phyloP scores from a whole-genome alignment of 129 eudicot genomes.

The carrot (Daucus carota) region DNA sequence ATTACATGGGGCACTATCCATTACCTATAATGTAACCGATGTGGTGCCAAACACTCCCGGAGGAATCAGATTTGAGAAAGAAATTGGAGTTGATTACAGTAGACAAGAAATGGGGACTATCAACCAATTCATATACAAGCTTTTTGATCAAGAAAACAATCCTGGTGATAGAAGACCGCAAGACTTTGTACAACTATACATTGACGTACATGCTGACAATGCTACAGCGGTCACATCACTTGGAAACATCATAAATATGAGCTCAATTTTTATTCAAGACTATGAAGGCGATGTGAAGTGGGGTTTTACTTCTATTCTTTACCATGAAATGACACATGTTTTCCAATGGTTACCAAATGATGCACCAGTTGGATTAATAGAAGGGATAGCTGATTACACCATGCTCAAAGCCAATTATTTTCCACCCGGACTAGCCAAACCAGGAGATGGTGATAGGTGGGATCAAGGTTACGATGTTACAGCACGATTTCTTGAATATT shows the following conservation, averaged over 20 bases:
- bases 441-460: constrained; percentile 6
- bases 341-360: not conserved
- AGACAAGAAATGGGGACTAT: not conserved
- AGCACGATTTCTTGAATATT: constrained; percentile 8
- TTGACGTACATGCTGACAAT: not conserved
- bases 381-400: constrained; percentile 11
- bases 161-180: not conserved
- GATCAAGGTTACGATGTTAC: constrained; percentile 8
- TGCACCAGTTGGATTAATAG: not conserved
- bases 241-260: not conserved
- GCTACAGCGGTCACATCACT: not conserved
- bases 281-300: not conserved
- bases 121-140: not conserved
- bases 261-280: not conserved
- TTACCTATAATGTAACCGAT: not conserved
- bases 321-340: constrained; percentile 11
- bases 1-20: not conserved
- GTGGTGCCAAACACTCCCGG: not conserved
- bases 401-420: not conserved
- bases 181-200: not conserved
- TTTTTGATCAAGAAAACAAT: not conserved
- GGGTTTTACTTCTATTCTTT: constrained; percentile 1
- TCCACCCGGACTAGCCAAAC: not conserved
- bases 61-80: not conserved
- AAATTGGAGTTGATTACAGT: not conserved